Conservation (phyloP, 306 rosid genomes). For the Cicer cuneatum region DNA sequence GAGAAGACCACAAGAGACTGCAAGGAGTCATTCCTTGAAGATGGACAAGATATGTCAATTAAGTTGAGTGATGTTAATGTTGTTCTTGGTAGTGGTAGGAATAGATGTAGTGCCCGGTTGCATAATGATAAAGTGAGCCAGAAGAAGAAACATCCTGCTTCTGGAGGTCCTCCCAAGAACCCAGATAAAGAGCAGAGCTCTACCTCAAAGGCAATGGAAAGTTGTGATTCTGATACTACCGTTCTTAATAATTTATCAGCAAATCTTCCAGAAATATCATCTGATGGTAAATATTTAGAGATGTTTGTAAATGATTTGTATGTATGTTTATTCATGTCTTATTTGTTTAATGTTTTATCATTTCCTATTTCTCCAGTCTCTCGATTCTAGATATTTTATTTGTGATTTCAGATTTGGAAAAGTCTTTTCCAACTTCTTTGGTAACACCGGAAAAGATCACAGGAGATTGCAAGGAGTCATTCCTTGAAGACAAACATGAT, state of each 20-base stretch:
- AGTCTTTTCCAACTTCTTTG: background rate
- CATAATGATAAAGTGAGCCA: slow-evolving; percentile 5
- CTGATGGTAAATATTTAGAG: background rate
- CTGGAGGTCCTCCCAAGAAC: background rate
- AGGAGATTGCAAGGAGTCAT: background rate
- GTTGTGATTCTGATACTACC: background rate
- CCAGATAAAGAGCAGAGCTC: background rate
- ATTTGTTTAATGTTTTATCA: background rate
- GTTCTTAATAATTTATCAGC: background rate
- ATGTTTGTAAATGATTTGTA: background rate
- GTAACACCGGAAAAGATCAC: slow-evolving; percentile 21
- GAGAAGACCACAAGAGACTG: background rate
- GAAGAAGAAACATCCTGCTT: background rate
- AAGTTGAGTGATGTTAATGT: slow-evolving; percentile 33
- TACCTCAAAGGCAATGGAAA: background rate
- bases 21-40: slow-evolving; percentile 8
- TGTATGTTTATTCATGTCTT: background rate
- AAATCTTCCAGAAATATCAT: background rate
- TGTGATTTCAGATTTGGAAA: slow-evolving; percentile 33
- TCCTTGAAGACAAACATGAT: background rate
- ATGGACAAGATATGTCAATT: background rate
- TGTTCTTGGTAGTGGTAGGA: slow-evolving; percentile 2
- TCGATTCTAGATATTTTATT: background rate
- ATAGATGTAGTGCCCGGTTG: slow-evolving; percentile 30
- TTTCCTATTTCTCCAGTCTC: too few species aligned